Conservation (phyloP, 1,139 yeast species). For the Geotrichum aggregatum region DNA sequence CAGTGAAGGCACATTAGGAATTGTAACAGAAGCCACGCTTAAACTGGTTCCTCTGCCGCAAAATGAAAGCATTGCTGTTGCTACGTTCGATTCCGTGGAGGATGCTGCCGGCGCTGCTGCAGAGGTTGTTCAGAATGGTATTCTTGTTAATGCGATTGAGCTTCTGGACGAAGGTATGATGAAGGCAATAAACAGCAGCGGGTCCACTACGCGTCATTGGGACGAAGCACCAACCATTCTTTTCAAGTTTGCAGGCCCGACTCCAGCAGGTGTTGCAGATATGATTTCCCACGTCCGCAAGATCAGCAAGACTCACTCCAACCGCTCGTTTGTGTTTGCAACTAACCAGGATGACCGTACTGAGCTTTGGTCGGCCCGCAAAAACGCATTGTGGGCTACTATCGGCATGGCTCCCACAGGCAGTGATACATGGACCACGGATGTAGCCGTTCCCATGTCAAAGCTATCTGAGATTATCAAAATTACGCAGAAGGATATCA, state of each 20-base stretch:
- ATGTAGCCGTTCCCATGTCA: slow-evolving; percentile 79
- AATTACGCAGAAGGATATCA: slow-evolving; percentile 58
- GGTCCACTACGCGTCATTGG: slow-evolving; percentile 45
- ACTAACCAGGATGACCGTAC: slow-evolving; percentile 59
- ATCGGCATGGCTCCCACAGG: slow-evolving; percentile 47
- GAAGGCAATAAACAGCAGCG: slow-evolving; percentile 46
- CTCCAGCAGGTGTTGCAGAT: slow-evolving; percentile 36
- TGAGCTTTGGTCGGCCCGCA: slow-evolving; percentile 81
- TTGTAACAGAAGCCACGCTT: slow-evolving; percentile 65
- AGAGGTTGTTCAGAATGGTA: slow-evolving; percentile 50
- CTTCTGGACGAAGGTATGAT: slow-evolving; percentile 55
- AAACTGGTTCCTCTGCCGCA: slow-evolving; percentile 59
- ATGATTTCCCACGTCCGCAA: slow-evolving; percentile 29
- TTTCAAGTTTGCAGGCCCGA: slow-evolving; percentile 57
- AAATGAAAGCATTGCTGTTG: slow-evolving; percentile 54
- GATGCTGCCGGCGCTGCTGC: slow-evolving; percentile 61
- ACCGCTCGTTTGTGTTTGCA: slow-evolving; percentile 52
- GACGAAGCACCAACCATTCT: slow-evolving; percentile 58
- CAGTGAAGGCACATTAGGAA: slow-evolving; percentile 66
- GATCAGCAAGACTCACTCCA: slow-evolving; percentile 27
- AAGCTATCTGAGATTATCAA: slow-evolving; percentile 65
- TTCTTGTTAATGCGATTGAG: slow-evolving; percentile 61
- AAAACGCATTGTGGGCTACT: slow-evolving; percentile 84
- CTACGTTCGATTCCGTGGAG: slow-evolving; percentile 51
- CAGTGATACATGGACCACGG: slow-evolving; percentile 58